Evolutionary conservation across 345 rosid species (phyloP).

Genomic region (Noccaea bulbosa): DNA sequence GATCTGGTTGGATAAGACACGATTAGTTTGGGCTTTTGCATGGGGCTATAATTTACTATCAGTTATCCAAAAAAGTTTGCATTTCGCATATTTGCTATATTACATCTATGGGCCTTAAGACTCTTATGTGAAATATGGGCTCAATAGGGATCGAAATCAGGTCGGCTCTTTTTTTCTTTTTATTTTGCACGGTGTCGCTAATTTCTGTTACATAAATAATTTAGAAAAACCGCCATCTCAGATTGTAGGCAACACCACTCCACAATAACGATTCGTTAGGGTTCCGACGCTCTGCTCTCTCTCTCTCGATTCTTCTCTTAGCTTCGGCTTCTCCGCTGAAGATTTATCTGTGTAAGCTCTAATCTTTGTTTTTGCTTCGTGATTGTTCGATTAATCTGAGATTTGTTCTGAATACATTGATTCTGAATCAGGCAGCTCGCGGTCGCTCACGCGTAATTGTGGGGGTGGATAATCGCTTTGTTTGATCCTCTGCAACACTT

Average conservation of each 20-base stretch:
- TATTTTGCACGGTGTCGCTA: background rate
- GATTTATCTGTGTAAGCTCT: slow-evolving; percentile 29
- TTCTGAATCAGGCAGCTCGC: slow-evolving; percentile 31
- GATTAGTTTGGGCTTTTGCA: too few species aligned
- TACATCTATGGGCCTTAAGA: background rate
- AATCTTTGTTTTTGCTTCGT: background rate
- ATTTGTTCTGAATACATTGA: background rate
- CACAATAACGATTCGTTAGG: slow-evolving; percentile 30
- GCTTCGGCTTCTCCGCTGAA: slow-evolving; percentile 31
- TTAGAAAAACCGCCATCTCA: slow-evolving; percentile 22
- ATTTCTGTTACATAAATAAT: background rate
- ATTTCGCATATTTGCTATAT: background rate
- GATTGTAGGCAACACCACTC: background rate
- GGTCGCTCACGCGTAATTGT: background rate
- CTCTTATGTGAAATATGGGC: slow-evolving; percentile 23
- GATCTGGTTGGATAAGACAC: too few species aligned
- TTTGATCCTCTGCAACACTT: background rate
- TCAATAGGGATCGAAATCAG: background rate
- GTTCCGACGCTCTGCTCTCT: slow-evolving; percentile 30
- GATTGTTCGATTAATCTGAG: slow-evolving; percentile 7
- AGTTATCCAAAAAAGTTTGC: too few species aligned
- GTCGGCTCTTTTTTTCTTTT: background rate
- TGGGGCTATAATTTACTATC: too few species aligned
- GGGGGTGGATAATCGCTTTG: background rate
- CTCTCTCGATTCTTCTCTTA: slow-evolving; percentile 28